Base-by-base conservation (phyloP, 1,284 basidiomycete genomes). In the Athelia psychrophila region DNA sequence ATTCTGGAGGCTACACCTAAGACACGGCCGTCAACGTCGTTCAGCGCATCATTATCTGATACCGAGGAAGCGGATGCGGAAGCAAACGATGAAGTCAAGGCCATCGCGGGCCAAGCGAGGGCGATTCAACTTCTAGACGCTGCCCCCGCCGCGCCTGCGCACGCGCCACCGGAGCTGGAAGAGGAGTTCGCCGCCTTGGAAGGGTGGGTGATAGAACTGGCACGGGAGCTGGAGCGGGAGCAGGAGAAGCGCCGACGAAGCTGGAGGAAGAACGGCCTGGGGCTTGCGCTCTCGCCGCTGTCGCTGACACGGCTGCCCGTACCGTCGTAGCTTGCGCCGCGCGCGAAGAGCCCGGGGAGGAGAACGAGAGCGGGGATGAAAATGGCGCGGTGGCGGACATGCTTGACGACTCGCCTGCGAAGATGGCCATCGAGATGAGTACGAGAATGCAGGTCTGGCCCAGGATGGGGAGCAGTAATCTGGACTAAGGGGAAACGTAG, bases 161-260 rank as follows among this genome's bases (percentile, higher is more conserved):
- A 83, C 22, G 83, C 83, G 44, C 84, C 90, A 2, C 77, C 83
- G 40, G 90, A 92, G 64, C 89, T 93, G 51, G 86, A 93, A 2
- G 91, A 93, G 70, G 80, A 74, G 56, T 91, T 94, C 64, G 81
- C 86, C 62, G 86, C 88, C 65, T 84, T 81, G 63, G 81, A 86
- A 56, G 76, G 68, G 20, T 91, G 87, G 86, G 83, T 84, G 2
- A 75, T 77, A 18, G 87, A 89, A 61, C 69, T 90, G 6, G 81
- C 86, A 35, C 81, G 76, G 56, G 79, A 86, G 58, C 69, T 91
- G 30, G 88, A 91, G 58, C 87, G 82, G 63, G 88, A 91, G 72
- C 85, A 81, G 63, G 82, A 78, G 73, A 77, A 81, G 53, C 62
- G 50, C 73, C 86, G 33, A 64, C 71, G 44, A 83, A 83, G 58